Conservation (phyloP, 129 eudicot genomes). For the Silybum marianum region DNA sequence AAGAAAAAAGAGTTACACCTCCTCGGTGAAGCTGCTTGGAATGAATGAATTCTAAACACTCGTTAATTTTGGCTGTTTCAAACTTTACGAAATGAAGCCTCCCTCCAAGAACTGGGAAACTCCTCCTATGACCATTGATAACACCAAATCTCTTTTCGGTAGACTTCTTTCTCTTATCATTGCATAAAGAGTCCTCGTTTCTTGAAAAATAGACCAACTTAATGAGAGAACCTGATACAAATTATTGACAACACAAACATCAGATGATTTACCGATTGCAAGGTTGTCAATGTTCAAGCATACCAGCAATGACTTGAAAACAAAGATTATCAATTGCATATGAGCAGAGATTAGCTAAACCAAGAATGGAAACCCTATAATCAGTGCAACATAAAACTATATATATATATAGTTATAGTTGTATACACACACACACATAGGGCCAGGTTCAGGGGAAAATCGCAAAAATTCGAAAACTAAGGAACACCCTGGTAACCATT, state of each 20-base stretch:
- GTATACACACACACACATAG: no score
- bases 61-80: slow-evolving; percentile 84
- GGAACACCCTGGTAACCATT: not conserved
- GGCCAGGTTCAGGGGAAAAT: not conserved
- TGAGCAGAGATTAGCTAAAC: not conserved
- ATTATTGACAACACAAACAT: not conserved
- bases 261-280: not conserved
- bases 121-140: slow-evolving; percentile 61
- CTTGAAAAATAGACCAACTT: slow-evolving; percentile 90
- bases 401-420: no score
- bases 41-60: slow-evolving; percentile 86
- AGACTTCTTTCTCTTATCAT: slow-evolving; percentile 68
- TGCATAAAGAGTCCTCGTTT: slow-evolving; percentile 65
- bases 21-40: slow-evolving; percentile 95
- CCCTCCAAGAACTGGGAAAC: slow-evolving; percentile 93
- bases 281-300: not conserved
- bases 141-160: slow-evolving; percentile 65
- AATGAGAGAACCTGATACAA: slow-evolving; percentile 83
- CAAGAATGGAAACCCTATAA: not conserved
- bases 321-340: not conserved
- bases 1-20: slow-evolving; percentile 37
- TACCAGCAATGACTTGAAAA: not conserved
- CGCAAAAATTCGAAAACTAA: no score
- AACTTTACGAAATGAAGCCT: slow-evolving; percentile 97
- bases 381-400: not conserved